Conservation (phyloP, 257 asterid species). For the Haberlea rhodopensis region DNA sequence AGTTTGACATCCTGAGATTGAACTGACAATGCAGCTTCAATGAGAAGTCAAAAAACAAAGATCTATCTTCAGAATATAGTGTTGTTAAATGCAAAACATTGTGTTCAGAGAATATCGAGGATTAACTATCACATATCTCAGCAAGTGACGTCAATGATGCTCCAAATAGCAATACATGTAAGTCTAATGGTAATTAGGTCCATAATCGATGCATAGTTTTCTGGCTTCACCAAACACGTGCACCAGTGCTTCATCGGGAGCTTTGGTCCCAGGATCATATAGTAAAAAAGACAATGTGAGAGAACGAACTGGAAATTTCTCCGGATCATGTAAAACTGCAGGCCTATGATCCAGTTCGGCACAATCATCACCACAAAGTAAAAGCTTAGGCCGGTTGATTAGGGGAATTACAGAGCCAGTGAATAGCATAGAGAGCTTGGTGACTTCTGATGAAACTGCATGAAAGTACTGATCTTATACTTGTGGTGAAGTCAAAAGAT, state of each 20-base stretch:
- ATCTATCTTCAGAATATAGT: constrained; percentile 72
- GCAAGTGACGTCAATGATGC: constrained; percentile 60
- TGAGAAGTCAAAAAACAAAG: constrained; percentile 68
- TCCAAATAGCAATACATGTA: constrained; percentile 81
- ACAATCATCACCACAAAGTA: constrained; percentile 79
- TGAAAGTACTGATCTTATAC: too few species aligned
- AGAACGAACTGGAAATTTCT: constrained; percentile 94
- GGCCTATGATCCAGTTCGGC: constrained; percentile 98
- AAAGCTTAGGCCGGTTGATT: constrained; percentile 85
- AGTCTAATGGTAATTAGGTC: constrained; percentile 89
- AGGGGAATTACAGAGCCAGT: constrained; percentile 85
- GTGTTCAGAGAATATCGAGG: constrained; percentile 61
- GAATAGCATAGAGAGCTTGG: constrained; percentile 78
- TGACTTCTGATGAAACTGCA: constrained; percentile 64
- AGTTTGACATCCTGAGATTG: constrained; percentile 44
- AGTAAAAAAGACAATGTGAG: constrained; percentile 94
- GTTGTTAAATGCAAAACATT: constrained; percentile 50
- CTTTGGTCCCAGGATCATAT: constrained; percentile 98
- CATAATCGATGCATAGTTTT: constrained; percentile 79
- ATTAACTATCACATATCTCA: constrained; percentile 62
- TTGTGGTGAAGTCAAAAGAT: too few species aligned
- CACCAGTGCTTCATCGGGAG: constrained; percentile 98
- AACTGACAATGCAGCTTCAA: constrained; percentile 82
- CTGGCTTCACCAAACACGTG: constrained; percentile 97
- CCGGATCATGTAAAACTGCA: constrained; percentile 89